Evolutionary conservation across 2,329 filamentous ascomycete species (phyloP).

Genomic region (Aspergillus tubingensis): DNA sequence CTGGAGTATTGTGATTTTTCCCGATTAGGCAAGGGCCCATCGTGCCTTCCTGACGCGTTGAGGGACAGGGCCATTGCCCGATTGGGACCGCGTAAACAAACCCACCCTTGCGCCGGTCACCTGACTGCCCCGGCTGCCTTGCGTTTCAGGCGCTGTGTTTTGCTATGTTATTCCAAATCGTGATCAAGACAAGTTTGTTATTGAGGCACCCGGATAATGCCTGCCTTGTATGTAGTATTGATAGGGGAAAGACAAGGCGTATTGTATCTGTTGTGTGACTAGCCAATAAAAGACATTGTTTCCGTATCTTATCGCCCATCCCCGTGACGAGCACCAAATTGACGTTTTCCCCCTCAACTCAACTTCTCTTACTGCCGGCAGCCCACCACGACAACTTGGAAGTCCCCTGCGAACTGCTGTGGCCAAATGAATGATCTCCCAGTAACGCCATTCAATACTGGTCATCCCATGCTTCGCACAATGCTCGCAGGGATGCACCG

Average conservation of each 20-base stretch:
- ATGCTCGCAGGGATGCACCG: not conserved
- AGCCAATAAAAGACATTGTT: not conserved
- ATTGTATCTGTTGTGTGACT: not conserved
- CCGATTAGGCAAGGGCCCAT: constrained; percentile 10
- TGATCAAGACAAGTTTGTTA: not conserved
- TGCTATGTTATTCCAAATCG: not conserved
- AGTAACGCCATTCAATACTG: too few relatives aligned
- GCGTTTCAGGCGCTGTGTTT: not conserved
- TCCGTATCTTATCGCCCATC: not conserved
- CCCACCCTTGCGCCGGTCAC: constrained; percentile 16
- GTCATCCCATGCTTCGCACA: not conserved
- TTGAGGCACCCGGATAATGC: not conserved
- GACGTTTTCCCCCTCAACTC: too few relatives aligned
- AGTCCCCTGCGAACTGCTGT: too few relatives aligned
- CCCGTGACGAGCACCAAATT: not conserved
- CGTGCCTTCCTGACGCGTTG: constrained; percentile 20
- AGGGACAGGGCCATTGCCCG: constrained; percentile 15
- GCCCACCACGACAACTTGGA: too few relatives aligned
- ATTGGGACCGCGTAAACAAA: constrained; percentile 25
- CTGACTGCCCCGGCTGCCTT: constrained; percentile 15
- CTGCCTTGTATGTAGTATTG: too few relatives aligned
- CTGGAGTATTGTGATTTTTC: constrained; percentile 13
- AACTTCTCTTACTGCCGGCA: too few relatives aligned
- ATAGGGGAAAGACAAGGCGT: not conserved
- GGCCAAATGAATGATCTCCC: too few relatives aligned